Conservation (phyloP, 2,329 filamentous ascomycete genomes). For the Ascochyta clinopodiicola region DNA sequence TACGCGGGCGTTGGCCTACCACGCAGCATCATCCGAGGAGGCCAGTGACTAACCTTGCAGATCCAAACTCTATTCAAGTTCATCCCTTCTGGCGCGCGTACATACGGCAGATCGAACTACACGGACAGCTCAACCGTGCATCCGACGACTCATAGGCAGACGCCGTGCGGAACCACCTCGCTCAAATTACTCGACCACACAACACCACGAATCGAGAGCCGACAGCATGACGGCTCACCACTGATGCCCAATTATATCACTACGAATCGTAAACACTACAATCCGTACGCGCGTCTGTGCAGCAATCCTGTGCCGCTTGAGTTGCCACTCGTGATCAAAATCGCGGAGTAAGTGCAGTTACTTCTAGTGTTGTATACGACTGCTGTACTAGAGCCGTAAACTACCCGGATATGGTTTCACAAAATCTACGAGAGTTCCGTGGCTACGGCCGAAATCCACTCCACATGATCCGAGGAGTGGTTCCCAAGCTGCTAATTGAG, state of each 20-base stretch:
- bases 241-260: slow-evolving; percentile 1
- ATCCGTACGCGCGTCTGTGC: neutral
- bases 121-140: slow-evolving; percentile 1
- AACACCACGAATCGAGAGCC: slow-evolving; percentile 6
- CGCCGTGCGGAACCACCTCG: slow-evolving; percentile 4
- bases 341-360: neutral
- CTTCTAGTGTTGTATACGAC: neutral
- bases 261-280: neutral
- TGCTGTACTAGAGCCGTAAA: neutral
- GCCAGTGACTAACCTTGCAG: neutral
- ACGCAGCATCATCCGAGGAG: neutral
- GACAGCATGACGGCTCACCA: neutral
- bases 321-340: neutral
- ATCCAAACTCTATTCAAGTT: slow-evolving; percentile 6
- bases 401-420: neutral
- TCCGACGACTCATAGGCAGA: slow-evolving; percentile 8
- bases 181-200: slow-evolving; percentile 15
- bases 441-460: neutral
- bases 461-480: neutral
- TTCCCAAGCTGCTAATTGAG: slow-evolving; percentile 1
- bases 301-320: neutral
- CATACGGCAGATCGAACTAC: neutral
- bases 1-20: neutral
- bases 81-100: neutral
- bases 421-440: neutral